A percentile compares a stretch with the other conserved stretches of the same genome.
Conservation (phyloP, 495 filamentous ascomycete genomes). For the Penicillium bialowiezense region DNA sequence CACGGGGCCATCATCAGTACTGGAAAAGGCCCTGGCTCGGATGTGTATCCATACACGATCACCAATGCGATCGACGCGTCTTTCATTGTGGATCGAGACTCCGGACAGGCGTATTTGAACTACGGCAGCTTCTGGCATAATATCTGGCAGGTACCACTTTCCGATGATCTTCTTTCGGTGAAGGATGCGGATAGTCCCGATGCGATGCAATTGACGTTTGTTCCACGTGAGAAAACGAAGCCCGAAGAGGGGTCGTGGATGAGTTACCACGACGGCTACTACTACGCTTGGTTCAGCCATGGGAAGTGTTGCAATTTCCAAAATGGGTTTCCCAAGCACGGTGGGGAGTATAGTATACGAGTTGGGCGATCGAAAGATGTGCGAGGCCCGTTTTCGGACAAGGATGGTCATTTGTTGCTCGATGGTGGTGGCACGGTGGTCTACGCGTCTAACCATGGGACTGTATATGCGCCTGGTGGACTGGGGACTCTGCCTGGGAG, state of each 20-base stretch:
- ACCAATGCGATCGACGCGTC: constrained; percentile 76
- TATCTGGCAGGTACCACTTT: constrained; percentile 62
- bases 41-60: constrained; percentile 48
- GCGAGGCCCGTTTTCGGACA: constrained; percentile 43
- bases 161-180: constrained; percentile 38
- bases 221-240: constrained; percentile 27
- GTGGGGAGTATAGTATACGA: constrained; percentile 59
- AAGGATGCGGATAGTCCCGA: constrained; percentile 33
- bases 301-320: constrained; percentile 66
- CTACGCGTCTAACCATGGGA: constrained; percentile 45
- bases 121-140: constrained; percentile 76
- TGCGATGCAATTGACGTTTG: constrained; percentile 47
- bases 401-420: constrained; percentile 21
- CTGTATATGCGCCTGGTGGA: constrained; percentile 48
- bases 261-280: constrained; percentile 56
- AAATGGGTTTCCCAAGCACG: constrained; percentile 43
- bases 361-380: constrained; percentile 38
- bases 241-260: constrained; percentile 63
- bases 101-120: constrained; percentile 53
- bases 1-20: constrained; percentile 46
- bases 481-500: constrained; percentile 33
- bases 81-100: constrained; percentile 46
- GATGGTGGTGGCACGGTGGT: constrained; percentile 43
- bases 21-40: constrained; percentile 27
- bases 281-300: constrained; percentile 69